Percentiles rank a stretch among this genome's conserved stretches.
These are phyloP conservation scores for Diaporthe citriasiana DNA, from an alignment of 2,329 filamentous ascomycete genomes.

Conservation along the genomic window DNA sequence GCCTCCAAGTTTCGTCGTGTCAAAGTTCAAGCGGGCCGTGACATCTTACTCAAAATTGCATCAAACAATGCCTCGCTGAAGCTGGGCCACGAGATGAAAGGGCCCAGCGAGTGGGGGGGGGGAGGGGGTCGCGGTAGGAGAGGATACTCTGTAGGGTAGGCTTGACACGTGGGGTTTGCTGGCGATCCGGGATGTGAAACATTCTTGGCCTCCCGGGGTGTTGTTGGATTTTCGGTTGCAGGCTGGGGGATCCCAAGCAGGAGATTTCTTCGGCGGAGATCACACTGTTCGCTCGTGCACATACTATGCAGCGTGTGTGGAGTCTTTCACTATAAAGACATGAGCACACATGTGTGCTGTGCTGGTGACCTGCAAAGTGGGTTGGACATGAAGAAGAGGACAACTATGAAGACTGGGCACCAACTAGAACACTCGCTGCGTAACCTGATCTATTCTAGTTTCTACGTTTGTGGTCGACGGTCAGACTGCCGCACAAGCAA, in stretches of 20 bases:
- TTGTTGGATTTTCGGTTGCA: background rate
- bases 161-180: conserved; percentile 23
- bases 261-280: background rate
- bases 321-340: too few relatives aligned
- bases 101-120: background rate
- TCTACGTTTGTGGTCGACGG: background rate
- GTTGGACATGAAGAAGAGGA: background rate
- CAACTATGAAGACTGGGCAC: background rate
- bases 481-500: too few relatives aligned
- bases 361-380: background rate
- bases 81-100: conserved; percentile 1
- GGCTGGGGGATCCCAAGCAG: background rate
- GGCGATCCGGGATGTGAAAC: conserved; percentile 26
- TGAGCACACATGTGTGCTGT: background rate
- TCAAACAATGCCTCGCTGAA: background rate
- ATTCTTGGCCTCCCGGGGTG: conserved; percentile 1
- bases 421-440: background rate
- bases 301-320: too few relatives aligned
- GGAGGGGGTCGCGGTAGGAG: background rate
- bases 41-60: background rate
- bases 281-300: background rate
- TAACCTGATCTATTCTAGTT: conserved; percentile 11
- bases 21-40: background rate
- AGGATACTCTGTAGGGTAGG: conserved; percentile 6
- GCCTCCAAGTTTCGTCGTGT: background rate